Evolutionary conservation across 1,139 yeast genomes (phyloP), one percentile per base, ranked within the genome.

Genomic region (Insectozyma bohioensis): DNA sequence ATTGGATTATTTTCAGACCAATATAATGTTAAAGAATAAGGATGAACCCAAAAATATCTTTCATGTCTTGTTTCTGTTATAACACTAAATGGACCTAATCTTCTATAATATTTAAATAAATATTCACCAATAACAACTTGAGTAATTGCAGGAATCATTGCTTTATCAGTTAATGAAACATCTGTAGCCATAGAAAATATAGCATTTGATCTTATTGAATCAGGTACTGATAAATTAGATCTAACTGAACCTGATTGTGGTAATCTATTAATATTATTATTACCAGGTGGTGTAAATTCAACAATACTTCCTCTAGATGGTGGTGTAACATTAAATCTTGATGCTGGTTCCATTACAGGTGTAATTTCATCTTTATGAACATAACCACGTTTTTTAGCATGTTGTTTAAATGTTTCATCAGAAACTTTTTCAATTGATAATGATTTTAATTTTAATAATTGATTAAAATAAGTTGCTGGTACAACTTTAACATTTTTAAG

Each of bases 1-100:
- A 84, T 85, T 2, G 97, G 97, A 51, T 85, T 86, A 8, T 78
- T 73, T 11, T 77, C 74, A 7, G 92, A 82, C 98, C 98, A 92
- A 57, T 87, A 88, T 36, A 92, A 68, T 0, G 96, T 86, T 63
- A 87, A 64, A 4, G 95, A 83, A 56, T 88, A 90, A 6, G 98
- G 98, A 60, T 92, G 95, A 26, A 92, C 80, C 97, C 97, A 92
- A 72, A 92, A 92, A 59, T 80, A 92, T 44, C 97, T 73, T 53
- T 85, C 94, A 52, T 92, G 98, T 40, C 97, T 75, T 32, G 75
- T 76, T 37, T 85, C 92, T 0, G 94, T 76, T 27, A 87, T 75
- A 1, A 87, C 77, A 33, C 84, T 76, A 35, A 86, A 70, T 11
- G 87, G 84, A 9, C 94, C 86, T 38, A 85, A 64, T 41, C 80